Base-by-base conservation (phyloP, 2,329 filamentous ascomycete species). In the Xylaria sp. region DNA sequence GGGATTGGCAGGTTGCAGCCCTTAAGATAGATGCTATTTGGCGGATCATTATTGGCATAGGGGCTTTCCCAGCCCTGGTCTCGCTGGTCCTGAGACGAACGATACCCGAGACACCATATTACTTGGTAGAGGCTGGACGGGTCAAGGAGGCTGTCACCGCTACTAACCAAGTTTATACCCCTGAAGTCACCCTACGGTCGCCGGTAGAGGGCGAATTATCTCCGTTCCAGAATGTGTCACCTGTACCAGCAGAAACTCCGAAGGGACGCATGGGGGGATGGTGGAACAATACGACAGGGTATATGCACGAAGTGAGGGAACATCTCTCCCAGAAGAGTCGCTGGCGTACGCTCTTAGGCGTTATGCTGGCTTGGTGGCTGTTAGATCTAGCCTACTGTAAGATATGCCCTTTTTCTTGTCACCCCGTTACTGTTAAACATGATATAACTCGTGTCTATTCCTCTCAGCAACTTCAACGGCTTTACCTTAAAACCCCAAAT, bases 91-190 rank as follows among this genome's bases (percentile, higher is more conserved):
- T 82, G 55, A 75, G 81, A 21, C 77, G 81, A 51, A 76, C 77
- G 17, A 82, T 83, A 53, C 80, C 80, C 0, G 81, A 83, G 54
- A 80, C 77, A 15, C 80, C 80, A 0, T 77, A 80, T 27, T 82
- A 79, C 71, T 53, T 69, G 48, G 63, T 58, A 40, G 48, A 64
- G 65, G 58, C 65, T 54, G 67, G 52, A 40, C 67, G n/a, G 52
- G 67, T 75, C 9, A 67, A 62, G 21, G 71, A 65, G 37, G 68
- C 70, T 5, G 57, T 69, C n/a, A 62, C 65, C 49, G 68, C 66
- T 21, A 62, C 67, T 44, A 57, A 62, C 21, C 58, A 54, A 43
- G 59, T 70, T 9, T 66, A 67, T 35, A 55, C 62, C 9, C 54
- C 66, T 2, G 63, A 62, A 31, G 38, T 62, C 25, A 54, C 37